Percentiles rank a stretch among this genome's conserved stretches.
phyloP scores from a whole-genome alignment of 345 rosid genomes.

The Brassica carinata region DNA sequence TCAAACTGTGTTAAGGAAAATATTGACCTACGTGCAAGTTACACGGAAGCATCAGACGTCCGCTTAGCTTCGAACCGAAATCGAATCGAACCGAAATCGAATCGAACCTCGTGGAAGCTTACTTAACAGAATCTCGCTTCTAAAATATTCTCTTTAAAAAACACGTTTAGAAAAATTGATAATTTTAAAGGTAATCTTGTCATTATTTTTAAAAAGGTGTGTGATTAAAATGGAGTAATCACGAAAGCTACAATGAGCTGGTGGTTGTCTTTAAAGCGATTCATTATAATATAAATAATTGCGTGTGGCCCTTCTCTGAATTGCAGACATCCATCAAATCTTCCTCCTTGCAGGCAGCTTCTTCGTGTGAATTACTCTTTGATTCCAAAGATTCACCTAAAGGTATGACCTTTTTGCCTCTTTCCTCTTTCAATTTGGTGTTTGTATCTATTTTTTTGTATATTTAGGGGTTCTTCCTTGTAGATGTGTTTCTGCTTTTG shows the following conservation, averaged over 20 bases:
- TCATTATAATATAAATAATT: slow-evolving; percentile 13
- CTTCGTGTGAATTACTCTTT: slow-evolving; percentile 21
- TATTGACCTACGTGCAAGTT: background rate
- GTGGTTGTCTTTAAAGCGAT: slow-evolving; percentile 22
- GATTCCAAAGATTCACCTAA: slow-evolving; percentile 9
- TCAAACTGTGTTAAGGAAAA: slow-evolving; percentile 1
- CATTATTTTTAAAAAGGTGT: slow-evolving; percentile 1
- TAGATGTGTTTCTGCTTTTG: too few relatives aligned
- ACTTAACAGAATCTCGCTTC: too few relatives aligned
- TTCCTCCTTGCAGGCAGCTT: slow-evolving; percentile 22
- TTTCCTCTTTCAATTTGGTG: background rate
- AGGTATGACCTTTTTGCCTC: slow-evolving; percentile 11
- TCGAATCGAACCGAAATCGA: too few relatives aligned
- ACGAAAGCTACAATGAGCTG: slow-evolving; percentile 9
- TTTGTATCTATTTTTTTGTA: background rate
- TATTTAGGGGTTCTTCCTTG: slow-evolving; percentile 17
- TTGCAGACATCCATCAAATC: slow-evolving; percentile 27
- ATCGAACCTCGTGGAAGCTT: too few relatives aligned
- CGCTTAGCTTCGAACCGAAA: too few relatives aligned
- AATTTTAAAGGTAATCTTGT: background rate
- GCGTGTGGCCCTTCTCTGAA: slow-evolving; percentile 21
- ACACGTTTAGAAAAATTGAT: slow-evolving; percentile 11
- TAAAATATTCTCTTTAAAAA: too few relatives aligned
- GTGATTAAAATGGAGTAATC: slow-evolving; percentile 27
- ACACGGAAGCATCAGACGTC: too few relatives aligned